Evolutionary conservation across 192 early-diverging fungal species (phyloP), one percentile per base, ranked within the genome.

Genomic region (Phycomyces blakesleeanus): DNA sequence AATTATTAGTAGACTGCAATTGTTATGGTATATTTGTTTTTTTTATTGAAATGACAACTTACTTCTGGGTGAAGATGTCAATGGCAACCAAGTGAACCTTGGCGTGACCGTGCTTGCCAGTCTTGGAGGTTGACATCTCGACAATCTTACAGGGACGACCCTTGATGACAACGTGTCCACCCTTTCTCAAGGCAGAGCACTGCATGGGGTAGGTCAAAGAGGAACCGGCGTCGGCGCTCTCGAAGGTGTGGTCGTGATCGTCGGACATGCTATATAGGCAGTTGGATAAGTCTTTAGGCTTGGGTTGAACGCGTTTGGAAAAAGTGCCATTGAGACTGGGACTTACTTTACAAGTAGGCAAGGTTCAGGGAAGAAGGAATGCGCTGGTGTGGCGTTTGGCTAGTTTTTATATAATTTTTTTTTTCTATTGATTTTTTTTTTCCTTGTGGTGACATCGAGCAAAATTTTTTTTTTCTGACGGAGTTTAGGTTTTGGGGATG

Each of bases 31-130:
- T n/a, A n/a, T n/a, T n/a, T n/a, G n/a, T 34, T 34, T 34, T 34
- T 34, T 34, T 34, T 5, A 34, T 5, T 5, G 11, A 47, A 25
- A 34, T 34, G 2, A 2, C 29, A 34, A 69, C 67, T 64, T 71
- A 64, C 89, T 91, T 94, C 76, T 85, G 85, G 66, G 91, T 99
- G 83, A 99, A 99, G 84, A 99, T 96, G 78, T 98, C 95, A 62
- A 88, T 87, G 66, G 83, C 95, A 34, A 88, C 86, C 76, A 95
- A 78, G 82, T 98, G 85, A 64, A 99, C 97, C 94, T 99, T 99
- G 83, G 97, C 97, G 88, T 99, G 97, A 61, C 96, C 97, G 92
- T 99, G 97, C 94, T 99, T 99, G 75, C 97, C 97, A 70, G 97
- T 99, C 91, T 99, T 99, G 83, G 96, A 98, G 81, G 97, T 99